phyloP scores from a whole-genome alignment of 2,329 filamentous ascomycete genomes.

The Westerdykella aurantiaca region DNA sequence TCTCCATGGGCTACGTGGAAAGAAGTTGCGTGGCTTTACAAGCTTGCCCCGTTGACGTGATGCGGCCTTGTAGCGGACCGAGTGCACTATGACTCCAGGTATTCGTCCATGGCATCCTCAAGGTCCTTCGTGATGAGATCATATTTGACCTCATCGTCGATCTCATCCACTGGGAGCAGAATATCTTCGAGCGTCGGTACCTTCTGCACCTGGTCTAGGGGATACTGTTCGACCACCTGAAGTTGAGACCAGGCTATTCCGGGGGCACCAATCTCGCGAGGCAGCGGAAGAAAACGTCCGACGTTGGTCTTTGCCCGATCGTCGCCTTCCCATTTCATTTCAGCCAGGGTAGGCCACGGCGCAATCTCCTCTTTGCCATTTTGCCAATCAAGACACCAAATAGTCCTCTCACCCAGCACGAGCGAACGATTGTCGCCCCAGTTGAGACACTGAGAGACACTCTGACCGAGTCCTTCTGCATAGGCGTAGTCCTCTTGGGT shows the following conservation, averaged over 20 bases:
- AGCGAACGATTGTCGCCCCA: slow-evolving; percentile 18
- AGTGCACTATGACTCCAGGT: slow-evolving; percentile 1
- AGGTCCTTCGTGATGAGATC: slow-evolving; percentile 23
- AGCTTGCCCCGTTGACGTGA: too few relatives aligned
- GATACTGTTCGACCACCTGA: slow-evolving; percentile 32
- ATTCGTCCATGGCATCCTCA: slow-evolving; percentile 23
- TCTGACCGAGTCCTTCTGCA: not conserved
- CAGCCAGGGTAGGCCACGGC: slow-evolving; percentile 37
- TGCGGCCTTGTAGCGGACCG: too few relatives aligned
- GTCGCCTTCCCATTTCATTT: slow-evolving; percentile 46
- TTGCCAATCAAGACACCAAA: slow-evolving; percentile 36
- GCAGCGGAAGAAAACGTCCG: slow-evolving; percentile 40
- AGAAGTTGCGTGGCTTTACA: too few relatives aligned
- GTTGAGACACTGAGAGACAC: not conserved
- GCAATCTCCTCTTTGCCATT: slow-evolving; percentile 34
- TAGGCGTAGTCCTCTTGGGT: not conserved
- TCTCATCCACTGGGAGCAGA: slow-evolving; percentile 34
- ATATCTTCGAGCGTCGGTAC: slow-evolving; percentile 36
- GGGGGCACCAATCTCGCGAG: slow-evolving; percentile 38
- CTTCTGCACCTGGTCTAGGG: slow-evolving; percentile 35
- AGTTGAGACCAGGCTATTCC: slow-evolving; percentile 41
- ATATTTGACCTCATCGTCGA: slow-evolving; percentile 23
- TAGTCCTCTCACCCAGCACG: slow-evolving; percentile 36
- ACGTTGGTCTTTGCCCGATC: slow-evolving; percentile 41
- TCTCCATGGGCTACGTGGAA: too few relatives aligned